These are phyloP conservation scores for Grigorovia yakushimaensis DNA, from an alignment of 805 yeast species.

Conservation along the genomic window DNA sequence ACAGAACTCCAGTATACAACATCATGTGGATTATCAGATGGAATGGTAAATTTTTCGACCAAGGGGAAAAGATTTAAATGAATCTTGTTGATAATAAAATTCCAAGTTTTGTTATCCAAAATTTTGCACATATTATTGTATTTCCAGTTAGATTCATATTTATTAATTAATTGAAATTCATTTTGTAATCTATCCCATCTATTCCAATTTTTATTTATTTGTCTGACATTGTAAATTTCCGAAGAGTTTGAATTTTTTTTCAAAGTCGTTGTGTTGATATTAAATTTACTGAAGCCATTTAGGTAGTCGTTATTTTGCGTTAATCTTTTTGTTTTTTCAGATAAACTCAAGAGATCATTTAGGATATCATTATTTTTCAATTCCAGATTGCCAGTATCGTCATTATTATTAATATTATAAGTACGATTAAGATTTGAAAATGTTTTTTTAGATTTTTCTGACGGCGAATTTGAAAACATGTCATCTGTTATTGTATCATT, in stretches of 20 bases:
- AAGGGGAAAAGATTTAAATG: slow-evolving; percentile 74
- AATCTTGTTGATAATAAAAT: slow-evolving; percentile 32
- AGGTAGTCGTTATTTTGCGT: not conserved
- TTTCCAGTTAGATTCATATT: slow-evolving; percentile 34
- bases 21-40: slow-evolving; percentile 56
- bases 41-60: slow-evolving; percentile 81
- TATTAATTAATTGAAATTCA: slow-evolving; percentile 5
- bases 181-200: slow-evolving; percentile 4
- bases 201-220: not conserved
- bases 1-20: slow-evolving; percentile 95
- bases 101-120: slow-evolving; percentile 17
- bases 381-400: not conserved
- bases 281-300: not conserved
- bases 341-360: not conserved
- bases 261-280: not conserved
- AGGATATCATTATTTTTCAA: not conserved
- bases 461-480: too few species aligned
- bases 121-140: slow-evolving; percentile 33
- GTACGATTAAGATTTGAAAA: too few species aligned
- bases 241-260: not conserved
- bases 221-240: not conserved
- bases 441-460: too few species aligned
- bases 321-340: not conserved
- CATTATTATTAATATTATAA: not conserved
- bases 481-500: too few species aligned